Evolutionary conservation across 2,329 filamentous ascomycete genomes (phyloP).

Genomic region (Talaromyces islandicus): DNA sequence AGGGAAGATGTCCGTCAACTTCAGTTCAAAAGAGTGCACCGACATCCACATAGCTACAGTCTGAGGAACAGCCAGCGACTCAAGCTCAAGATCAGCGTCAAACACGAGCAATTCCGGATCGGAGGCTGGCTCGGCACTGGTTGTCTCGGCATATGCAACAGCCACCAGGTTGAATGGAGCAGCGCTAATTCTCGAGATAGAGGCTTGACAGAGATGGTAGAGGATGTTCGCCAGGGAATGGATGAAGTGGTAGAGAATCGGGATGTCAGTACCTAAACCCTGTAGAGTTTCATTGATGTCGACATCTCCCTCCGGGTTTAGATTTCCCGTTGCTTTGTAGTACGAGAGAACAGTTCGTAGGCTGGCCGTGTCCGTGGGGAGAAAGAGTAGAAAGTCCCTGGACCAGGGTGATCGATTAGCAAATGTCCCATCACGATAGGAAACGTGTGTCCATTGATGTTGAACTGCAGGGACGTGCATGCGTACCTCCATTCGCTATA

Average conservation of each 20-base stretch:
- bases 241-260: constrained; percentile 33
- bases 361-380: constrained; percentile 59
- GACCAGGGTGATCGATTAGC: constrained; percentile 9
- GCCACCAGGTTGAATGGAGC: constrained; percentile 27
- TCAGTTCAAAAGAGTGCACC: constrained; percentile 37
- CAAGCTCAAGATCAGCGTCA: constrained; percentile 31
- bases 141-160: constrained; percentile 20
- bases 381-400: constrained; percentile 90
- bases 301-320: constrained; percentile 92
- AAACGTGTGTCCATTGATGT: not conserved
- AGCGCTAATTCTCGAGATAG: constrained; percentile 24
- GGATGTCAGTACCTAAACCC: constrained; percentile 72
- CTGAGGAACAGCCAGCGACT: constrained; percentile 37
- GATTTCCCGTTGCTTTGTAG: constrained; percentile 80
- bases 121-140: constrained; percentile 20
- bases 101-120: constrained; percentile 24
- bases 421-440: constrained; percentile 4
- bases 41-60: constrained; percentile 40
- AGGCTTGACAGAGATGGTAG: constrained; percentile 30
- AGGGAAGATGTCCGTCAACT: constrained; percentile 42
- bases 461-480: not conserved
- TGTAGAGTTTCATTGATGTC: constrained; percentile 85
- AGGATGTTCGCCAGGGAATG: constrained; percentile 28
- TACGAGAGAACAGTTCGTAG: constrained; percentile 82
- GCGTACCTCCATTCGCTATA: constrained; percentile 95